Percentiles rank a stretch among this genome's conserved stretches.
phyloP scores from a whole-genome alignment of 441 rosid genomes.

The Adansonia gregorii region DNA sequence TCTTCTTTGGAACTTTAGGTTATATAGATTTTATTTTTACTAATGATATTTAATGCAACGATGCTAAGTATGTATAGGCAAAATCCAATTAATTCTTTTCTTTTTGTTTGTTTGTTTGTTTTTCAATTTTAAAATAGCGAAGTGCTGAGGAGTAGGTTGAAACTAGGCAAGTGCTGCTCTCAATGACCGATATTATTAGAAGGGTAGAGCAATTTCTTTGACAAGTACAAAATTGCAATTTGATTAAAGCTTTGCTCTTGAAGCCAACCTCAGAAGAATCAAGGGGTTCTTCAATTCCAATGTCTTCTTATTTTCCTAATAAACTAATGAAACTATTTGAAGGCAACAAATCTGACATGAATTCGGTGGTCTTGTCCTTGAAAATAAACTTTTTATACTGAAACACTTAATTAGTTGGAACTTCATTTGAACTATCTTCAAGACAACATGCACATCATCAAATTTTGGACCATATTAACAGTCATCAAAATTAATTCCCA shows the following conservation, averaged over 20 bases:
- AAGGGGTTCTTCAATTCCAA: background rate
- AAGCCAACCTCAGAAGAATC: background rate
- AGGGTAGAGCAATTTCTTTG: constrained; percentile 10
- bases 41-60: background rate
- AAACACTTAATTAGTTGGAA: too few species aligned
- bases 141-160: background rate
- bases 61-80: background rate
- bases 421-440: too few species aligned
- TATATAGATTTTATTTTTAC: background rate
- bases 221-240: background rate
- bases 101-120: background rate
- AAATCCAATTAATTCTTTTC: background rate
- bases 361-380: too few species aligned
- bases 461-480: too few species aligned
- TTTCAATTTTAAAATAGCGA: background rate
- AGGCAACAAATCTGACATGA: background rate
- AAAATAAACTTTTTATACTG: too few species aligned
- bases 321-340: background rate
- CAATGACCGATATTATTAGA: background rate
- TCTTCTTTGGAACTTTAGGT: background rate
- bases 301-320: background rate
- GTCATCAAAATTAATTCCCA: too few species aligned
- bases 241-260: background rate
- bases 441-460: too few species aligned
- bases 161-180: background rate